Conservation (phyloP, 352 stramenopile genomes). For the Phytophthora boehmeriae region DNA sequence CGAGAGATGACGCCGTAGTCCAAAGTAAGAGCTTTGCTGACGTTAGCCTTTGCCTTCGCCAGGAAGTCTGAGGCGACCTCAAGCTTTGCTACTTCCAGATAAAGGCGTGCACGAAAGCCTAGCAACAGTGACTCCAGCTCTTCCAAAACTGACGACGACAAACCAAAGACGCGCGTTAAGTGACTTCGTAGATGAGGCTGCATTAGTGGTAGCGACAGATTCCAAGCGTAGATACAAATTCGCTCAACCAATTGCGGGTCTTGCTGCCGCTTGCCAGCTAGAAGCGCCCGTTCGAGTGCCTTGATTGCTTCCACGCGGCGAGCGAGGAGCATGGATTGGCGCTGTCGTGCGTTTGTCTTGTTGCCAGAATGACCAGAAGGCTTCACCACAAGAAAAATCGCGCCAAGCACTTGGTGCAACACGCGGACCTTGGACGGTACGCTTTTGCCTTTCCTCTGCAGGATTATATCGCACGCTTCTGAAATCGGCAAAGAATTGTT, state of each 20-base stretch:
- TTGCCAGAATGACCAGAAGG: constrained; percentile 10
- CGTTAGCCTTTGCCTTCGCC: constrained; percentile 71
- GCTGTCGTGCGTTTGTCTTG: constrained; percentile 37
- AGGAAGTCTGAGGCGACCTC: constrained; percentile 87
- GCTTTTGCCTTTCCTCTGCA: constrained; percentile 61
- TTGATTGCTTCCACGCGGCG: constrained; percentile 78
- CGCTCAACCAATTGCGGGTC: constrained; percentile 81
- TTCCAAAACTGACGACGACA: constrained; percentile 68
- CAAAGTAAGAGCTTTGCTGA: constrained; percentile 61
- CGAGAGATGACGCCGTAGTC: constrained; percentile 56
- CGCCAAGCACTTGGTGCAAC: constrained; percentile 62
- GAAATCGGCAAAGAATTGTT: constrained; percentile 38
- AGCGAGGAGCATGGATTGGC: constrained; percentile 44
- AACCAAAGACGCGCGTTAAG: constrained; percentile 69
- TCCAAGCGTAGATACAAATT: constrained; percentile 85
- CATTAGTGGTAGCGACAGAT: constrained; percentile 79
- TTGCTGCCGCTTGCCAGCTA: constrained; percentile 78
- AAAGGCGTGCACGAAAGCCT: constrained; percentile 74
- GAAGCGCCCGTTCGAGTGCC: constrained; percentile 72
- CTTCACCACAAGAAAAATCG: constrained; percentile 41
- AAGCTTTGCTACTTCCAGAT: constrained; percentile 87
- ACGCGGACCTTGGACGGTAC: constrained; percentile 51
- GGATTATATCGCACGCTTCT: constrained; percentile 48
- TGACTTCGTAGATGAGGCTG: constrained; percentile 72
- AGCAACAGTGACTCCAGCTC: constrained; percentile 85